Base-by-base conservation (phyloP, 176 grass and related monocot species). In the Eleusine indica region DNA sequence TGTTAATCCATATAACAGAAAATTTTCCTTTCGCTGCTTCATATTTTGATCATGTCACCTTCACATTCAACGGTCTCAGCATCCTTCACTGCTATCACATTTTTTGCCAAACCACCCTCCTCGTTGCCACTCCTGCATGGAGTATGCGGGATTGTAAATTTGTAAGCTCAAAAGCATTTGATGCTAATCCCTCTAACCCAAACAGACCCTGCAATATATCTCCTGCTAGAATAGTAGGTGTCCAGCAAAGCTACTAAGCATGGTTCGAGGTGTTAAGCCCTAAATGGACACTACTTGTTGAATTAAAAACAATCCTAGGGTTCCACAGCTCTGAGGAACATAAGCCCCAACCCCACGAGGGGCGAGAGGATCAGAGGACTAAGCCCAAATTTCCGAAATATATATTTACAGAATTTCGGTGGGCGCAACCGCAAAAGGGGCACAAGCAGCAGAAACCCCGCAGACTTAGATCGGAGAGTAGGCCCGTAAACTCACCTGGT, bases 11-110 rank as follows among this genome's bases (percentile, higher is more conserved):
- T 44, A 5, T 17, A 16, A 76, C 76, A 78, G 10, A 37, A 42
- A 51, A 60, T 7, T 49, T 54, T 0, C 32, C 28, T 60, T 83
- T 30, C 35, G 69, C 51, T 48, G 32, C 16, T 68, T 80, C 15
- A 17, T 47, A 81, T 39, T 52, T 61, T 1, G 12, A 57, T 63
- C 18, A 65, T 51, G 71, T 70, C 84, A 99, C 93, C 96, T 94
- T 99, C 96, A 13, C 86, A 90, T 92, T 99, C 96, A 53, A 87
- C 88, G 4, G 86, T 80, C 76, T 99, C 93, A 69, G 78, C 57
- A 25, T 99, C 93, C 80, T 94, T 96, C 1, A 51, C 75, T 57
- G 66, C 63, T 30, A 81, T 73, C 16, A 60, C 52, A 78, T 16
- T 90, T 90, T 94, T 95, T 15, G 76, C 43, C 88, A 81, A 81